Evolutionary conservation across 2,329 filamentous ascomycete genomes (phyloP).

Genomic region (Botrytis medusae): DNA sequence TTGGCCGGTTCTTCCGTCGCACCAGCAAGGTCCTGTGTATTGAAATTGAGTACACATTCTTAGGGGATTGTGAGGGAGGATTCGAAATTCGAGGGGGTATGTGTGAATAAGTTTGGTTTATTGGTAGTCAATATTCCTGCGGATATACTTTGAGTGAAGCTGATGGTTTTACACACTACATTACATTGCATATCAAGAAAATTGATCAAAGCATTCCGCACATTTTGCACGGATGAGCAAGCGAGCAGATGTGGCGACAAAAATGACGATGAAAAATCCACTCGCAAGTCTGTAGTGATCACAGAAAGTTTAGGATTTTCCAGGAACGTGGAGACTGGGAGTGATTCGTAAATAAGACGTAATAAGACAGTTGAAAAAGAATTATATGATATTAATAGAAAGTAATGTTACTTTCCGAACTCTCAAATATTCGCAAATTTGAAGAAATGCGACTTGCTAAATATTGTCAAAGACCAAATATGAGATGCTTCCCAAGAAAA

Average conservation of each 20-base stretch:
- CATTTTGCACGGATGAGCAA: not conserved
- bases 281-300: not conserved
- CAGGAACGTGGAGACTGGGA: not conserved
- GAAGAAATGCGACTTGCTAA: fast-evolving
- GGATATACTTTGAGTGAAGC: not conserved
- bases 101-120: not conserved
- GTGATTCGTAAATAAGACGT: not conserved
- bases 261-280: not conserved
- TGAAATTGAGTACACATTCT: not conserved
- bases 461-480: not conserved
- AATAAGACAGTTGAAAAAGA: not conserved
- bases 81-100: not conserved
- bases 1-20: not conserved
- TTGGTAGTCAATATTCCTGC: not conserved
- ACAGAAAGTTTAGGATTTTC: not conserved
- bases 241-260: not conserved
- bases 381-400: not conserved
- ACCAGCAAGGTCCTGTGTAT: not conserved
- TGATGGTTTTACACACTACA: not conserved
- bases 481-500: not conserved
- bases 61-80: not conserved
- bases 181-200: not conserved
- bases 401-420: not conserved
- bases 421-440: not conserved
- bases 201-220: not conserved